These are phyloP conservation scores for Phragmites australis DNA, from an alignment of 176 grass and related monocot species.

Conservation along the genomic window DNA sequence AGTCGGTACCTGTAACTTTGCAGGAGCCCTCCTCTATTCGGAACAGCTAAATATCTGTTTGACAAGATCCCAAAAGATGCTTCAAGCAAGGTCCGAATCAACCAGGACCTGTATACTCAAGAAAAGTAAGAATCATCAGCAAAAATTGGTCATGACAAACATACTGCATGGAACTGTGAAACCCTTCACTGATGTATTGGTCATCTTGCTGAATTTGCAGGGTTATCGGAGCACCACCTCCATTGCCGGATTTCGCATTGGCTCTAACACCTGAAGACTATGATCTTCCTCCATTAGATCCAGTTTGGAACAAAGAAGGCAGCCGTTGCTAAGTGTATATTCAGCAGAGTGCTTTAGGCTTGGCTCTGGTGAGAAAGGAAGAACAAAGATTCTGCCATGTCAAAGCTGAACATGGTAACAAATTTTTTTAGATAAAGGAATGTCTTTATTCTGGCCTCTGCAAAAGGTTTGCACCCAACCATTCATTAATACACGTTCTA, in stretches of 20 bases:
- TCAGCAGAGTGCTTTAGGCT: constrained; percentile 9
- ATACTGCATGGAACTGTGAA: constrained; percentile 13
- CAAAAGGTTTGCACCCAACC: too few species aligned
- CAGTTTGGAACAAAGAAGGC: constrained; percentile 68
- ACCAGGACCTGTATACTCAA: constrained; percentile 89
- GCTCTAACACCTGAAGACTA: constrained; percentile 90
- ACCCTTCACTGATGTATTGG: constrained; percentile 4
- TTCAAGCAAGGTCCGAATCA: constrained; percentile 86
- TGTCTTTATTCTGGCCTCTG: too few species aligned
- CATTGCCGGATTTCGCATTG: constrained; percentile 85
- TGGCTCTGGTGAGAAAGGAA: constrained; percentile 11
- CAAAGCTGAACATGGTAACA: constrained; percentile 15
- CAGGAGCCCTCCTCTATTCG: constrained; percentile 79
- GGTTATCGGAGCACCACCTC: constrained; percentile 67
- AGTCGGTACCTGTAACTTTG: constrained; percentile 37
- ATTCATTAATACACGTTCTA: too few species aligned
- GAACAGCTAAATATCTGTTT: constrained; percentile 82
- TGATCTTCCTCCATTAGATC: constrained; percentile 72
- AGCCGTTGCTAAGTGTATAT: constrained; percentile 27
- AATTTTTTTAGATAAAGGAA: too few species aligned
- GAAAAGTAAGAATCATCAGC: constrained; percentile 62
- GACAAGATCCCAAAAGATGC: constrained; percentile 96
- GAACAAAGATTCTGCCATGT: constrained; percentile 31
- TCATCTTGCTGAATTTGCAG: constrained; percentile 47
- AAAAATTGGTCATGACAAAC: constrained; percentile 1